Conservation (phyloP, 352 stramenopile genomes). For the Phytophthora sansomeana region DNA sequence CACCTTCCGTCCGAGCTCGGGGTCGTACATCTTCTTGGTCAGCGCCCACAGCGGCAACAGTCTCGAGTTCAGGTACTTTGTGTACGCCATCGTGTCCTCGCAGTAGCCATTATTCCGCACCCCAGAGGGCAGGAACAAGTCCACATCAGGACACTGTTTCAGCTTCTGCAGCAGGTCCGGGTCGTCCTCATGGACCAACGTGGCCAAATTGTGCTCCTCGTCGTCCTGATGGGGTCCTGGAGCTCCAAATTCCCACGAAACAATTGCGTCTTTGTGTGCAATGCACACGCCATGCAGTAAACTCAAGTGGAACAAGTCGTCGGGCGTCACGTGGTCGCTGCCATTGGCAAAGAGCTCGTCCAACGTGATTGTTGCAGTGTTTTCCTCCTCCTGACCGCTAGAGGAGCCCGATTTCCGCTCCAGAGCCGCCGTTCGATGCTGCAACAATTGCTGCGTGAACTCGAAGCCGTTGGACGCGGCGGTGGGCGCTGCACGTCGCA, state of each 20-base stretch:
- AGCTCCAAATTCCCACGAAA: constrained; percentile 55
- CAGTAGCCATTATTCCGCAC: constrained; percentile 60
- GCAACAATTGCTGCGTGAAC: constrained; percentile 23
- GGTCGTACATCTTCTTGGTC: constrained; percentile 43
- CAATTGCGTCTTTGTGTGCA: constrained; percentile 50
- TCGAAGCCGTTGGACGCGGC: neutral
- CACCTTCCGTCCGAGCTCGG: constrained; percentile 28
- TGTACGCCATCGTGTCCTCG: constrained; percentile 64
- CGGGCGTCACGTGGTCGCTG: constrained; percentile 34
- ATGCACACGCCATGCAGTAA: constrained; percentile 58
- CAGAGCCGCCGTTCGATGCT: neutral
- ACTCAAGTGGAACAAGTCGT: constrained; percentile 58
- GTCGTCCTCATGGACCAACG: constrained; percentile 44
- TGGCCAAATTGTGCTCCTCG: constrained; percentile 26
- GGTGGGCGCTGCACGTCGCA: constrained; percentile 33
- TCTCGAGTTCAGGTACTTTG: constrained; percentile 52
- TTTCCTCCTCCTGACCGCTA: neutral
- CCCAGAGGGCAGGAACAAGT: constrained; percentile 60
- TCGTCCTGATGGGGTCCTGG: constrained; percentile 24
- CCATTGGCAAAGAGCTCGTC: constrained; percentile 21
- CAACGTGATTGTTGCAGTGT: constrained; percentile 21
- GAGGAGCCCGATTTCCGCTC: neutral
- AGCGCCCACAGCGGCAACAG: constrained; percentile 55
- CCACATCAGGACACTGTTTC: constrained; percentile 66
- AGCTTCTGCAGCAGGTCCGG: constrained; percentile 53